phyloP scores from a whole-genome alignment of 1,284 basidiomycete genomes.

The Earliella scabrosa region DNA sequence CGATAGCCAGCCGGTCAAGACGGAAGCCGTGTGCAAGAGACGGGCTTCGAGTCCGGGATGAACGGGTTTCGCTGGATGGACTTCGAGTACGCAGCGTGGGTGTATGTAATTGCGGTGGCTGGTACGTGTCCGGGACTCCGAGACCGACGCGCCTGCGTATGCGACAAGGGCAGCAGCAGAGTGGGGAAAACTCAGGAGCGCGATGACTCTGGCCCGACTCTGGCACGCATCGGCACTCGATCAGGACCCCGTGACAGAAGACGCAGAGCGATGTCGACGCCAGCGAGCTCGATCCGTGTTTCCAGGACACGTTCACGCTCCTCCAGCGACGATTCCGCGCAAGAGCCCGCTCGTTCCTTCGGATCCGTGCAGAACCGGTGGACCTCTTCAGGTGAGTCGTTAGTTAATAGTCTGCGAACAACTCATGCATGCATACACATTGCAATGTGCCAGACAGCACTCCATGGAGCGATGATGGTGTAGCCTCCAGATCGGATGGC shows the following conservation, averaged over 20 bases:
- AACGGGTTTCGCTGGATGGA: slow-evolving; percentile 66
- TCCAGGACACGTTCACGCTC: not conserved
- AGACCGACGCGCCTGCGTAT: slow-evolving; percentile 39
- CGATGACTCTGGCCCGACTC: slow-evolving; percentile 57
- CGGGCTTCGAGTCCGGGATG: slow-evolving; percentile 44
- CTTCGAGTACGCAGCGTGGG: slow-evolving; percentile 65
- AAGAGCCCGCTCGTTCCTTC: too few relatives aligned
- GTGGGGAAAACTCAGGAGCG: slow-evolving; percentile 61
- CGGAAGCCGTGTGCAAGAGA: slow-evolving; percentile 50
- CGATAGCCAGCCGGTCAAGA: slow-evolving; percentile 66
- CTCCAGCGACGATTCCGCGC: too few relatives aligned
- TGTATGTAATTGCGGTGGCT: slow-evolving; percentile 69
- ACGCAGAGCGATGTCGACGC: not conserved
- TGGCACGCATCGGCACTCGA: slow-evolving; percentile 53
- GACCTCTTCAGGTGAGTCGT: too few relatives aligned
- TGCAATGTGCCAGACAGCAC: too few relatives aligned
- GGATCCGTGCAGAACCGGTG: too few relatives aligned
- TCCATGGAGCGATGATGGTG: too few relatives aligned
- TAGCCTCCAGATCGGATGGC: too few relatives aligned
- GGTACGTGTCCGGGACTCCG: slow-evolving; percentile 55
- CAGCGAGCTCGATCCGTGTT: not conserved
- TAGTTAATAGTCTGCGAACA: too few relatives aligned
- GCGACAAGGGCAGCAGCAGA: slow-evolving; percentile 39
- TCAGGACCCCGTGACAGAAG: slow-evolving; percentile 42
- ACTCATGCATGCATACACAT: too few relatives aligned